Percentiles rank a stretch among this genome's conserved stretches.
These are phyloP conservation scores for Lachnellula cervina DNA, from an alignment of 2,329 filamentous ascomycete genomes.

Conservation along the genomic window DNA sequence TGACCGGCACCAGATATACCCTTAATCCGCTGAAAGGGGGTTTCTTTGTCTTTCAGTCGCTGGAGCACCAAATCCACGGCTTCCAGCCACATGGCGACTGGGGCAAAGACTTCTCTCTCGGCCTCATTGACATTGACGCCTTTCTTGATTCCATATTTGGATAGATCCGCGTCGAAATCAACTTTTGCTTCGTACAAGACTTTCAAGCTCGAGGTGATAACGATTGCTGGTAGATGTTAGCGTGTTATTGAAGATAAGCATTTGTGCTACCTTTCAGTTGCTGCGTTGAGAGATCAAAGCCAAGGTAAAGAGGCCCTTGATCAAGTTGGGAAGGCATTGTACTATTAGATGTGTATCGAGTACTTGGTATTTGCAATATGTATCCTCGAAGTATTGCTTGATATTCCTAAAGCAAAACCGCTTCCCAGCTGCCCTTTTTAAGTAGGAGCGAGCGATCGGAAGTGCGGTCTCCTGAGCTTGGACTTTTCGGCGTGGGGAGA, in stretches of 20 bases:
- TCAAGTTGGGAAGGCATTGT: slow-evolving; percentile 32
- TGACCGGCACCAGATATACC: slow-evolving; percentile 90
- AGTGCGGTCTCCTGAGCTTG: background rate
- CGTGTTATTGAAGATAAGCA: slow-evolving; percentile 1
- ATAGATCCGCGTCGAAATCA: slow-evolving; percentile 85
- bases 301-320: slow-evolving; percentile 68
- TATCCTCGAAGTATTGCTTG: background rate
- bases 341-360: background rate
- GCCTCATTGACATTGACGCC: slow-evolving; percentile 78
- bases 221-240: slow-evolving; percentile 55
- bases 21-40: slow-evolving; percentile 69
- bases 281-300: slow-evolving; percentile 94
- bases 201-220: slow-evolving; percentile 76
- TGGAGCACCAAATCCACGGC: slow-evolving; percentile 80
- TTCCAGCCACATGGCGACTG: slow-evolving; percentile 91
- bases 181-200: slow-evolving; percentile 83
- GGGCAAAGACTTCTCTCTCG: slow-evolving; percentile 87
- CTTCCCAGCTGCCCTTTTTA: background rate
- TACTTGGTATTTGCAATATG: background rate
- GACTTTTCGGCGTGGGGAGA: slow-evolving; percentile 5
- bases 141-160: slow-evolving; percentile 75
- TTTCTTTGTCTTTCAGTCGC: slow-evolving; percentile 62
- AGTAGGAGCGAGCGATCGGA: background rate
- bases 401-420: background rate
- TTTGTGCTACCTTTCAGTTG: slow-evolving; percentile 73